Base-by-base conservation (phyloP, 228 moss, liverwort and hornwort species). In the Sphagnum fallax region DNA sequence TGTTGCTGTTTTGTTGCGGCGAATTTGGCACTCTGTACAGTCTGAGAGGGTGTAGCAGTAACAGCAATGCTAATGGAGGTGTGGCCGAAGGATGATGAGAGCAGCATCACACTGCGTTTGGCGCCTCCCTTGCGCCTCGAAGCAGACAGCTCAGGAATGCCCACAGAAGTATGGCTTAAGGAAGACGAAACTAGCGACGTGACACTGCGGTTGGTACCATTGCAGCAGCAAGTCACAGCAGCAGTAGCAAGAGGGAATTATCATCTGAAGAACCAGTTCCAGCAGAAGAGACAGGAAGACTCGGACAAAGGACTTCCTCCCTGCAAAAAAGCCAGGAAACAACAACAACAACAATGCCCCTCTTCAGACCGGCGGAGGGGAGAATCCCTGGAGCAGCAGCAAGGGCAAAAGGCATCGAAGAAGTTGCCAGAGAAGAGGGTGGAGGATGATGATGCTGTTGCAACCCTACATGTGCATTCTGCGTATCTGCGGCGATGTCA, bases 41-140 rank as follows among this genome's bases (percentile, higher is more conserved):
- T 32, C 32, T 32, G 32, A 32, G 32, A 32, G 32, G 32, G 32
- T 32, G 32, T 2, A 32, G 32, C 32, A 32, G 2, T 1, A 32
- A 32, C 78, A 73, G 78, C 73, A 70, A 79, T 82, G 75, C 68
- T 76, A 52, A 82, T 78, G 78, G 82, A 78, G 76, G 82, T 73
- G 73, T 82, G 82, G 82, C 82, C 82, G 67, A 82, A 82, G 75
- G 82, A 82, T 78, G 82, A 82, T 70, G 82, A 82, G 82, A 82
- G 82, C 82, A 78, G 78, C 62, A 82, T 82, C 73, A 82, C 78
- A 18, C 82, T 82, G 67, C 82, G 78, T 61, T 65, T 82, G 73
- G 75, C 82, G 64, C 82, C 82, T 65, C 82, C 82, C 13, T 68
- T 78, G 64, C 82, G 82, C 47, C 75, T 82, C 11, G 78, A 82